A percentile compares a stretch with the other conserved stretches of the same genome.
These are phyloP conservation scores for Musa schizocarpa DNA, from an alignment of 176 grass and related monocot genomes.

Conservation along the genomic window DNA sequence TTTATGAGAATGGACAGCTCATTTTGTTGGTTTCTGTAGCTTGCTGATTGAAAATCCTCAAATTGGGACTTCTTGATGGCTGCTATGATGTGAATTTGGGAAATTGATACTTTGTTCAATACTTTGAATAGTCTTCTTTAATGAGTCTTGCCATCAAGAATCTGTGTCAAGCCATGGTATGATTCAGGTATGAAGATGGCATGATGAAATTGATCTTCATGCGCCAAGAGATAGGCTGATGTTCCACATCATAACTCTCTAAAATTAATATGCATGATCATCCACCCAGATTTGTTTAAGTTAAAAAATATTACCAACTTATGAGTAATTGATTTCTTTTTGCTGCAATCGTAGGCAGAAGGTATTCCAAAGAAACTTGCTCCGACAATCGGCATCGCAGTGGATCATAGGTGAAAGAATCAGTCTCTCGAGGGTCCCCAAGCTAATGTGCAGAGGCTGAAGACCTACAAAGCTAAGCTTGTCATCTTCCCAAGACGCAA, in stretches of 20 bases:
- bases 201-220: background rate
- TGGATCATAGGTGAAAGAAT: too few relatives aligned
- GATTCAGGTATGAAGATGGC: background rate
- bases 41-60: too few relatives aligned
- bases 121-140: background rate
- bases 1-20: too few relatives aligned
- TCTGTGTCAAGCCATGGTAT: background rate
- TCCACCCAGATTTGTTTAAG: background rate
- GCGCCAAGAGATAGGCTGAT: too few relatives aligned
- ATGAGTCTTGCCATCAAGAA: background rate
- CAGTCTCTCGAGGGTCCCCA: constrained; percentile 60
- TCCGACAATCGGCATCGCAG: too few relatives aligned
- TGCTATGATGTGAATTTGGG: too few relatives aligned
- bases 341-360: constrained; percentile 29
- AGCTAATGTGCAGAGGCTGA: constrained; percentile 19
- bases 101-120: background rate
- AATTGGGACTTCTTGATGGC: too few relatives aligned
- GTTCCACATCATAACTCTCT: too few relatives aligned
- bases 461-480: constrained; percentile 12
- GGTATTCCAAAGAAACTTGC: constrained; percentile 69
- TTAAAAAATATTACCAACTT: background rate
- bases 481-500: constrained; percentile 18
- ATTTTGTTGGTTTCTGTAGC: too few relatives aligned
- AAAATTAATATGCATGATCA: background rate
- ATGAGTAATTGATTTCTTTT: background rate